Base-by-base conservation (phyloP, 805 yeast species). In the Maudiozyma bulderi region DNA sequence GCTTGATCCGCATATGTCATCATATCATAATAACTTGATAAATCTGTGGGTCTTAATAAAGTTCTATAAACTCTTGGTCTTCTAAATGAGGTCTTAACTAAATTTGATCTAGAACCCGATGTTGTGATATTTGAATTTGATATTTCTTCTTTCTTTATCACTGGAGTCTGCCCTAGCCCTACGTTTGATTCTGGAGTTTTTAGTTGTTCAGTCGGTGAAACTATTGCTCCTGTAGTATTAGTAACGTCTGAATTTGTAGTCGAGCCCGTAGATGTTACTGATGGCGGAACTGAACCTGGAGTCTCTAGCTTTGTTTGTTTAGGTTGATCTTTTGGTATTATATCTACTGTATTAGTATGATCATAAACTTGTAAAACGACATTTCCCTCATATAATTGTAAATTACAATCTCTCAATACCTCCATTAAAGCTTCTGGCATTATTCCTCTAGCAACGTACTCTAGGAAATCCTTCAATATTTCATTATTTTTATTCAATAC, bases 381-480 rank as follows among this genome's bases (percentile, higher is more conserved):
- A 64, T 95, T 86, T 0, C 97, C 97, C 61, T 93, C 97, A 63
- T 87, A 91, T 47, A 88, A 77, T 51, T 80, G 78, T 34, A 90
- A 78, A 15, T 90, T 84, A 37, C 91, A 86, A 64, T 91, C 98
- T 59, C 85, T 81, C 43, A 93, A 74, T 8, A 91, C 85, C 67
- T 93, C 98, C 56, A 89, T 81, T 61, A 91, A 80, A 11, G 95
- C 87, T 40, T 87, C 85, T 1, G 97, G 96, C 11, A 91, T 86
- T 57, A 82, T 83, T 46, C 91, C 95, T 48, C 78, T 72, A 13
- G 89, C 82, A 9, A 91, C 84, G 59, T 81, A 85, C 54, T 82
- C 81, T 52, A 91, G 69, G 58, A 93, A 93, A 53, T 82, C 86
- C 62, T 82, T 84, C 45, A 87, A 78, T 61, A 86, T 77, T 13